Conservation (phyloP, 208 protist species). For the Trypanosoma vivax region DNA sequence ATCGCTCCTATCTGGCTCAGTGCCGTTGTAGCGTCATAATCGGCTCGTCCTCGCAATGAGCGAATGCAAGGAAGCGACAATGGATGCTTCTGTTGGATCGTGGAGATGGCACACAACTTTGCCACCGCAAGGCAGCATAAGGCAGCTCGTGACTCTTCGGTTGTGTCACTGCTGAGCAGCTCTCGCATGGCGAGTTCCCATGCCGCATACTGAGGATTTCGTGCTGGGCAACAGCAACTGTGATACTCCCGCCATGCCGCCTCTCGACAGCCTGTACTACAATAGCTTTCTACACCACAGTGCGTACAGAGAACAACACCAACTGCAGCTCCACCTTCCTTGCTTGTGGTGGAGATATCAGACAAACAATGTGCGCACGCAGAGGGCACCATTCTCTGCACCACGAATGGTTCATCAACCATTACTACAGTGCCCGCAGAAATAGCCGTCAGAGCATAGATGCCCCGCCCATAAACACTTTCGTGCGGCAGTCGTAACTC, state of each 20-base stretch:
- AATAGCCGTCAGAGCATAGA: constrained; percentile 54
- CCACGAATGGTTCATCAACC: constrained; percentile 47
- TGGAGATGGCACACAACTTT: constrained; percentile 76
- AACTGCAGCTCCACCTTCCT: not conserved
- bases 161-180: constrained; percentile 15
- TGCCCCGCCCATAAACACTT: constrained; percentile 52
- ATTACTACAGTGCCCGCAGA: constrained; percentile 39
- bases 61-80: constrained; percentile 42
- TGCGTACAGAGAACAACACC: constrained; percentile 33
- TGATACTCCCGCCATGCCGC: constrained; percentile 71
- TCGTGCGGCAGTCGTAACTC: constrained; percentile 57
- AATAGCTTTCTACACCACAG: constrained; percentile 68
- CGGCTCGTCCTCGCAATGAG: constrained; percentile 47
- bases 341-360: constrained; percentile 13
- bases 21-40: constrained; percentile 72
- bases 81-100: constrained; percentile 68
- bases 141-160: constrained; percentile 44
- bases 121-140: constrained; percentile 66
- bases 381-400: constrained; percentile 37
- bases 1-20: constrained; percentile 69
- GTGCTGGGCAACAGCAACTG: constrained; percentile 56
- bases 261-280: constrained; percentile 52
- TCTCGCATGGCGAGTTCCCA: constrained; percentile 56
- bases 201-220: constrained; percentile 41
- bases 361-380: constrained; percentile 75